Base-by-base conservation (phyloP, 805 yeast genomes). In the Pichia thaimueangensis region DNA sequence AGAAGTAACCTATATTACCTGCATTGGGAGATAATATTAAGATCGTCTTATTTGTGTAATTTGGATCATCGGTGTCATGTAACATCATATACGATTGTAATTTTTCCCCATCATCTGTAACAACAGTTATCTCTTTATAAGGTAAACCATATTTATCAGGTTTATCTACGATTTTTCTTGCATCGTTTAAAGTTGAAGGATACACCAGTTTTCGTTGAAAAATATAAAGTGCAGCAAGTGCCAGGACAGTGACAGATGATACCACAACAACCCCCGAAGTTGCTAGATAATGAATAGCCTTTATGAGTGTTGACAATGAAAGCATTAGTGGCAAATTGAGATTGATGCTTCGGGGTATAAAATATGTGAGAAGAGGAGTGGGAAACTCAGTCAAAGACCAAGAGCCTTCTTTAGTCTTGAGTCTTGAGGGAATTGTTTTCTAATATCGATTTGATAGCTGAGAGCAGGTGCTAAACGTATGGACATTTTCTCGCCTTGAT, bases 1-100 rank as follows among this genome's bases (percentile, higher is more conserved):
- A 65, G 23, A 84, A 80, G 57, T 86, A 87, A 15, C 97, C 97
- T 49, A 91, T 91, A 59, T 93, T 91, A 5, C 97, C 97, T 2
- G 97, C 97, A 62, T 91, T 91, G 5, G 97, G 97, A 37, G 88
- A 80, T 17, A 51, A 30, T 7, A 48, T 15, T 39, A 89, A 69
- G 17, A 93, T 72, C 21, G 93, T 55, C 50, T 82, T 84, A 48
- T 74, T 69, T 25, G 71, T 61, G 44, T 78, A 74, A 17, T 44
- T 49, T 4, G 66, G 53, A 4, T 55, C 45, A 11, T 52, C 50
- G 5, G 57, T 51, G 45, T 76, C 76, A 21, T 80, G 82, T 16
- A 71, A 64, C 43, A 86, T 64, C 38, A 76, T 65, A 57, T 68
- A 91, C 20, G 86, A 73, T 46, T 85, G 84, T 27, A 91, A 60